Evolutionary conservation across 768 basidiomycete genomes (phyloP).

Genomic region (Tricholoma sp.): DNA sequence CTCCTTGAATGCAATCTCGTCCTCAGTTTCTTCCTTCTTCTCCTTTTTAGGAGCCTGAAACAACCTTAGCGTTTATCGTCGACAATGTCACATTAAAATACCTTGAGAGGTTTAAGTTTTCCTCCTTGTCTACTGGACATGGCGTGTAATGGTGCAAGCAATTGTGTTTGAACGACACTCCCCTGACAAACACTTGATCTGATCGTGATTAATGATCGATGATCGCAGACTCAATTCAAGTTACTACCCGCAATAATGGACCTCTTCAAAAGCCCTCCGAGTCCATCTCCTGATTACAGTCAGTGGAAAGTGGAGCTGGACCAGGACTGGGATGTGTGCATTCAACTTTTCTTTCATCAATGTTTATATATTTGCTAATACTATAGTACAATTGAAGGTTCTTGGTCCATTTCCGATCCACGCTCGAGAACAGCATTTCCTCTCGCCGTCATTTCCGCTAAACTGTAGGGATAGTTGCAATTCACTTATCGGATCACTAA

Average conservation of each 20-base stretch:
- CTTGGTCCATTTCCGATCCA: conserved; percentile 83
- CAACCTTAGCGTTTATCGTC: conserved; percentile 3
- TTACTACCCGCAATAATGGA: neutral
- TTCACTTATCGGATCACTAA: neutral
- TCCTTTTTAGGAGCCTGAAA: conserved; percentile 79
- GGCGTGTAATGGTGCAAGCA: conserved; percentile 8
- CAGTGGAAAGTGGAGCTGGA: conserved; percentile 19
- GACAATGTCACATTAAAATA: conserved; percentile 16
- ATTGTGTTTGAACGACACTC: conserved; percentile 4
- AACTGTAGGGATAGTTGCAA: conserved; percentile 40
- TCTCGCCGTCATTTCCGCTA: conserved; percentile 75
- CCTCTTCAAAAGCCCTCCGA: neutral
- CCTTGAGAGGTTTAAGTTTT: conserved; percentile 87
- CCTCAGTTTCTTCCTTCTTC: conserved; percentile 65
- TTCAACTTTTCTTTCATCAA: neutral
- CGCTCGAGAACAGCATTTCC: conserved; percentile 76
- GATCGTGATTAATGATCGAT: too few species aligned
- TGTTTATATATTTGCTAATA: neutral
- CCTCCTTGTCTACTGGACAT: conserved; percentile 77
- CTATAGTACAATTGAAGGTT: conserved; percentile 36
- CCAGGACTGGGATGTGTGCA: conserved; percentile 35
- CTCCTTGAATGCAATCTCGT: conserved; percentile 68
- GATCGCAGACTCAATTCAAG: too few species aligned
- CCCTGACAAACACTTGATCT: conserved; percentile 6
- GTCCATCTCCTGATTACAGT: neutral